phyloP scores from a whole-genome alignment of 805 yeast genomes.

The Starmerella riodocensis region DNA sequence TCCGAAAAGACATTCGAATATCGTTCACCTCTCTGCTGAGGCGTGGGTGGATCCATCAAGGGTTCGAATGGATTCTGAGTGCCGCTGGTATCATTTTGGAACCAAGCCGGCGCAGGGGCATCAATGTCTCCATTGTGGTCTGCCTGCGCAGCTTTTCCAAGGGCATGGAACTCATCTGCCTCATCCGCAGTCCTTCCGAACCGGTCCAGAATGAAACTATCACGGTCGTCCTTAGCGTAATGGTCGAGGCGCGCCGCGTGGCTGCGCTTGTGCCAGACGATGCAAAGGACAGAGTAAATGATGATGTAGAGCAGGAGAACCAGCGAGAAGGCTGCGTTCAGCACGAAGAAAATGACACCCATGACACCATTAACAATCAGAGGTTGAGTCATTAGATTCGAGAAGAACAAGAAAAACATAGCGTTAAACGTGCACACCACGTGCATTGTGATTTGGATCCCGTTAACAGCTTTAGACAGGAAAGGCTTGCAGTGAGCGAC shows the following conservation, averaged over 20 bases:
- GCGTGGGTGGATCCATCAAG: conserved; percentile 6
- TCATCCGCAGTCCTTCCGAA: conserved; percentile 14
- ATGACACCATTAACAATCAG: conserved; percentile 66
- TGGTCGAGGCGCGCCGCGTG: conserved; percentile 75
- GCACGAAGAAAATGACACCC: conserved; percentile 82
- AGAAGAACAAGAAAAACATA: conserved; percentile 72
- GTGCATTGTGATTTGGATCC: conserved; percentile 57
- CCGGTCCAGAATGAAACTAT: conserved; percentile 45
- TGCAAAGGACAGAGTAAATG: conserved; percentile 38
- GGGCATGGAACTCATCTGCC: conserved; percentile 41
- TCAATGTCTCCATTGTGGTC: conserved; percentile 41
- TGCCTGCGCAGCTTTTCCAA: conserved; percentile 72
- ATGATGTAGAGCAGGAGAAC: conserved; percentile 58
- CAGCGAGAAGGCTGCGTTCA: conserved; percentile 80
- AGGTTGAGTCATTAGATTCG: conserved; percentile 70
- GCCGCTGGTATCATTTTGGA: conserved; percentile 12
- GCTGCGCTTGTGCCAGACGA: conserved; percentile 49
- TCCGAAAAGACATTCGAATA: conserved; percentile 6
- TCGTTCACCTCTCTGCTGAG: conserved; percentile 4
- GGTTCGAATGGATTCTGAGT: conserved; percentile 18
- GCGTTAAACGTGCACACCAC: conserved; percentile 68
- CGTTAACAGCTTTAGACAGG: conserved; percentile 70
- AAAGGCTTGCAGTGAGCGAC: conserved; percentile 59
- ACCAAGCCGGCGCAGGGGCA: conserved; percentile 34
- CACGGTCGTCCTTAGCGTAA: conserved; percentile 84